A percentile compares a stretch with the other conserved stretches of the same genome.
phyloP scores from a whole-genome alignment of 73 alveolate species.

The Paramecium sexaurelia region DNA sequence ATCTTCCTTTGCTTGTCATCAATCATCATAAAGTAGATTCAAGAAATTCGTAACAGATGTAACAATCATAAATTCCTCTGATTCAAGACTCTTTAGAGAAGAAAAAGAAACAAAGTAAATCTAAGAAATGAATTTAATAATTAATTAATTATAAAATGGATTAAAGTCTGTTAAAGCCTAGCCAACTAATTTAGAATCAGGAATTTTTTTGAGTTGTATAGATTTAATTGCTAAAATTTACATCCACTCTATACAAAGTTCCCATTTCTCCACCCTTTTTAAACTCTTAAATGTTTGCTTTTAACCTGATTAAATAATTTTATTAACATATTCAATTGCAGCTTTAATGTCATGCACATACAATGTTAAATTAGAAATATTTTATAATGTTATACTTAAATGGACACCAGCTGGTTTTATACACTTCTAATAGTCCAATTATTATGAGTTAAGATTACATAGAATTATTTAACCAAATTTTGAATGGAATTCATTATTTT shows the following conservation, averaged over 20 bases:
- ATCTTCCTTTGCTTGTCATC: background rate
- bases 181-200: background rate
- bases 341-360: conserved; percentile 74
- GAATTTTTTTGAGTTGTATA: background rate
- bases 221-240: too few relatives aligned
- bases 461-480: conserved; percentile 73
- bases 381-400: conserved; percentile 75
- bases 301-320: background rate
- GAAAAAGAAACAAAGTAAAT: background rate
- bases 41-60: background rate
- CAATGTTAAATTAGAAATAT: conserved; percentile 72
- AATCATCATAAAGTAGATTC: background rate
- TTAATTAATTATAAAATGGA: background rate
- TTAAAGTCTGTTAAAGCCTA: background rate
- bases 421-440: conserved; percentile 75
- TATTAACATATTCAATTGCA: conserved; percentile 73
- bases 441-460: conserved; percentile 67
- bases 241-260: background rate
- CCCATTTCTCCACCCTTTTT: conserved; percentile 43
- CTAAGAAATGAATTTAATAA: background rate
- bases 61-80: too few relatives aligned
- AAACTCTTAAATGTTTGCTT: background rate
- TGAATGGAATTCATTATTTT: conserved; percentile 76
- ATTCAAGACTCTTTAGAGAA: background rate
- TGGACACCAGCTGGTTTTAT: conserved; percentile 80